phyloP scores from a whole-genome alignment of 768 basidiomycete genomes.

The Amanita rubescens region DNA sequence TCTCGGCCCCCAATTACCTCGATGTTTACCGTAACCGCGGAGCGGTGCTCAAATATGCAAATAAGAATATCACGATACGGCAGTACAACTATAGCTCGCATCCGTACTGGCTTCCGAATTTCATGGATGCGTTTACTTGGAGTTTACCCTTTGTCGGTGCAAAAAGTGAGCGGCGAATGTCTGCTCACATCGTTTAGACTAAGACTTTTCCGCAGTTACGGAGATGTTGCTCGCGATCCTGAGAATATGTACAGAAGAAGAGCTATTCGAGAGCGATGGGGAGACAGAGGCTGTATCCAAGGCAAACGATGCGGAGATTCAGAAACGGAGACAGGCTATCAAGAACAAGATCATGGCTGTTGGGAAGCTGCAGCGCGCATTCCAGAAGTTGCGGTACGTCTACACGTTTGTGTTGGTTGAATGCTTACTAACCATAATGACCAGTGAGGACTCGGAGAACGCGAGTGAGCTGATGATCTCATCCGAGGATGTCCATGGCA shows the following conservation, averaged over 20 bases:
- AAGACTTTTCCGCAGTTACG: conserved; percentile 51
- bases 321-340: conserved; percentile 61
- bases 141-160: conserved; percentile 94
- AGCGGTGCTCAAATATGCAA: conserved; percentile 94
- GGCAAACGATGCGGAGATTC: conserved; percentile 31
- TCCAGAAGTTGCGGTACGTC: conserved; percentile 80
- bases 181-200: conserved; percentile 9
- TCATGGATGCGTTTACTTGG: conserved; percentile 98
- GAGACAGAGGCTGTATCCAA: conserved; percentile 26
- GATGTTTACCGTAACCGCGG: conserved; percentile 97
- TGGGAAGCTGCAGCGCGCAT: conserved; percentile 85
- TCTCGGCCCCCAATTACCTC: conserved; percentile 94
- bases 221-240: conserved; percentile 97
- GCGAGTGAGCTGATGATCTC: conserved; percentile 53
- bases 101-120: conserved; percentile 94
- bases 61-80: conserved; percentile 93
- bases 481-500: conserved; percentile 18
- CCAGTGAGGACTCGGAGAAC: conserved; percentile 76
- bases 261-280: conserved; percentile 57
- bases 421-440: background rate
- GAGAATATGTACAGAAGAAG: conserved; percentile 89
- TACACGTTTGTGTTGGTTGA: conserved; percentile 1
- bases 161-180: conserved; percentile 60
- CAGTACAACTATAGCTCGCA: conserved; percentile 79
- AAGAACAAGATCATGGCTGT: conserved; percentile 93